phyloP scores from a whole-genome alignment of 805 yeast species.

The Vanderwaltozyma tropicalis region DNA sequence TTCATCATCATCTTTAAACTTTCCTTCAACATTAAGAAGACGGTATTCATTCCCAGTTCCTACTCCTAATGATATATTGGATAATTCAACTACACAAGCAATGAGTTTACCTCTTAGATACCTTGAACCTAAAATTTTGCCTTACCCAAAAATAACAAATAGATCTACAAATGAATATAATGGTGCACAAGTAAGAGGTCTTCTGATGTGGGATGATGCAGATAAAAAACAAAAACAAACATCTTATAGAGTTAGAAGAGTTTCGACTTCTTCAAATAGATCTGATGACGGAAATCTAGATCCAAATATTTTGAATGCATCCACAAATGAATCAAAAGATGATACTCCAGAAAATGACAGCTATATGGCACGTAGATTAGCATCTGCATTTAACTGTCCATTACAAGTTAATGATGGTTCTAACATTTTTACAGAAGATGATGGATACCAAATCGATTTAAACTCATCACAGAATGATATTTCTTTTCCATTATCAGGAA shows the following conservation, averaged over 20 bases:
- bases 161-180: slow-evolving; percentile 11
- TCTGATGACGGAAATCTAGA: slow-evolving; percentile 1
- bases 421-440: slow-evolving; percentile 13
- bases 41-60: slow-evolving; percentile 14
- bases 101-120: slow-evolving; percentile 20
- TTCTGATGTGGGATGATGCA: slow-evolving; percentile 1
- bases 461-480: neutral
- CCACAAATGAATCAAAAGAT: neutral
- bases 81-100: slow-evolving; percentile 24
- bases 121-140: slow-evolving; percentile 23
- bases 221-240: neutral
- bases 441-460: slow-evolving; percentile 11
- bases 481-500: slow-evolving; percentile 1
- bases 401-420: neutral
- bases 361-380: neutral
- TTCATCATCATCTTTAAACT: slow-evolving; percentile 4
- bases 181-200: slow-evolving; percentile 2
- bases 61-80: slow-evolving; percentile 5
- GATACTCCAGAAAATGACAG: neutral
- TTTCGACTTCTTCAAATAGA: slow-evolving; percentile 18
- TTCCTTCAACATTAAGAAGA: slow-evolving; percentile 5
- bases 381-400: neutral
- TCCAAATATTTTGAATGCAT: slow-evolving; percentile 1
- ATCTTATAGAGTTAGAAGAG: slow-evolving; percentile 20
- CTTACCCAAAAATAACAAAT: slow-evolving; percentile 22